Conservation (phyloP, 495 filamentous ascomycete species). For the Trichoderma parareesei region DNA sequence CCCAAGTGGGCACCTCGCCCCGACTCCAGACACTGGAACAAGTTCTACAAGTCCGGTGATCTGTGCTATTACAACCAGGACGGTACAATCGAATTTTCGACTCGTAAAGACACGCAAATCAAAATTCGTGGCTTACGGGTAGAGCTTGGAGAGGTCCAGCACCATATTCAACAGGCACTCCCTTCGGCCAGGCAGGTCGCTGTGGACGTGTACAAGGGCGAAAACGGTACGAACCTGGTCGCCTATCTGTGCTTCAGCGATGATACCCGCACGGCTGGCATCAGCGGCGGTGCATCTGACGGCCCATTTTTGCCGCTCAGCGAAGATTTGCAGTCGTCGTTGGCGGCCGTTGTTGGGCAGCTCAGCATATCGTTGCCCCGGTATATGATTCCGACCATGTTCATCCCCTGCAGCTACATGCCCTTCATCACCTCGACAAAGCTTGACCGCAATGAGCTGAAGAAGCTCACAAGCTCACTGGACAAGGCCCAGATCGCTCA, state of each 20-base stretch:
- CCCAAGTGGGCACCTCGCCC: conserved; percentile 12
- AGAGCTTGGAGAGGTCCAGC: conserved; percentile 10
- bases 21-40: conserved; percentile 16
- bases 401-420: conserved; percentile 13
- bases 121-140: conserved; percentile 7
- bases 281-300: conserved; percentile 18
- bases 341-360: not conserved
- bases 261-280: conserved; percentile 18
- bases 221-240: conserved; percentile 26
- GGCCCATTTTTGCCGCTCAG: conserved; percentile 15
- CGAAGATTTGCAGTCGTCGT: not conserved
- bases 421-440: conserved; percentile 37
- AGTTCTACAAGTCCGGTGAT: conserved; percentile 34
- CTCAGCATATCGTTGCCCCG: conserved; percentile 11
- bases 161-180: conserved; percentile 5
- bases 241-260: conserved; percentile 27
- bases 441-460: not conserved
- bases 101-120: conserved; percentile 17
- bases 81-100: conserved; percentile 35
- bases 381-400: conserved; percentile 19
- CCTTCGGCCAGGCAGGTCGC: conserved; percentile 7
- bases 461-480: not conserved
- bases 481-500: not conserved
- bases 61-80: conserved; percentile 34
- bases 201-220: conserved; percentile 17